Conservation (phyloP, 2,329 filamentous ascomycete species). For the Fusarium pseudograminearum region DNA sequence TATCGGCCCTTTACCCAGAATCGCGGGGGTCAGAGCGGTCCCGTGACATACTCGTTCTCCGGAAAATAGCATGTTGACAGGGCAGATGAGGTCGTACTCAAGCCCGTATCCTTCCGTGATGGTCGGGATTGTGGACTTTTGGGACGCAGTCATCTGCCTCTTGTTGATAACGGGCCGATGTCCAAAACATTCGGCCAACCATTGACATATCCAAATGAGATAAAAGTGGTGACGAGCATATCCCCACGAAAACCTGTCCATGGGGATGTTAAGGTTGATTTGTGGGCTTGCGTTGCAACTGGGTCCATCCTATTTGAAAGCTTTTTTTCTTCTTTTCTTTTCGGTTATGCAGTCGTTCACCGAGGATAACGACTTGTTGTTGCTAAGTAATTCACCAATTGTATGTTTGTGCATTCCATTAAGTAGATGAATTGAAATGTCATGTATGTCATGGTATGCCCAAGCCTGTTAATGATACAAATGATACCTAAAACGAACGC, state of each 20-base stretch:
- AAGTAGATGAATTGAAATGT: background rate
- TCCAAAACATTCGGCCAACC: background rate
- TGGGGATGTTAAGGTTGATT: conserved; percentile 29
- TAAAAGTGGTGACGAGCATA: conserved; percentile 1
- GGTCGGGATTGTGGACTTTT: conserved; percentile 17
- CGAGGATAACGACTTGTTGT: too few species aligned
- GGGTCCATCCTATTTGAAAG: background rate
- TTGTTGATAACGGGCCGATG: conserved; percentile 16
- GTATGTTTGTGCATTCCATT: too few species aligned
- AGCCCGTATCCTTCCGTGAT: conserved; percentile 22
- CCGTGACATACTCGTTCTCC: conserved; percentile 30
- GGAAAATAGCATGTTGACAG: conserved; percentile 10
- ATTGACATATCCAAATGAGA: background rate
- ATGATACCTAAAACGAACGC: background rate
- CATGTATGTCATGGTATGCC: background rate
- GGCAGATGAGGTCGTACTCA: background rate
- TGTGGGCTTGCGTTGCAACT: conserved; percentile 19
- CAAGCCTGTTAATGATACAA: background rate
- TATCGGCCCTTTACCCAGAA: conserved; percentile 36
- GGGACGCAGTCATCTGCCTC: conserved; percentile 10
- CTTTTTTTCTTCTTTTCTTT: too few species aligned
- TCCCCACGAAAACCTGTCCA: conserved; percentile 8
- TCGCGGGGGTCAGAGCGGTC: conserved; percentile 30
- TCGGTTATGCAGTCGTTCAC: background rate
- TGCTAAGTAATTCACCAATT: too few species aligned